Evolutionary conservation across 164 flowering plant genomes (phyloP), one percentile per base, ranked within the genome.

Genomic region (Berberis vulgaris): DNA sequence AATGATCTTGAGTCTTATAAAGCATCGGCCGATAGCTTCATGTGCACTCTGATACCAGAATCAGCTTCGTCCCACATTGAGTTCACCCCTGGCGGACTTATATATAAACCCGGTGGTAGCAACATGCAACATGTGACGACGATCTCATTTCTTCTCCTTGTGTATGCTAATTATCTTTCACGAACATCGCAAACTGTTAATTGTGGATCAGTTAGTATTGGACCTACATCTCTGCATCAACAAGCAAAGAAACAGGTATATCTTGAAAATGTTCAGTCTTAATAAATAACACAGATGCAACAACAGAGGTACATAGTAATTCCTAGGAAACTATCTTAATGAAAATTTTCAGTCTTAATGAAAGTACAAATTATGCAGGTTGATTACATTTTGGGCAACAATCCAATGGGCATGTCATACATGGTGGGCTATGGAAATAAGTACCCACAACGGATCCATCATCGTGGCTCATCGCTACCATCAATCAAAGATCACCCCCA

Each of bases 31-130:
- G 99, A 91, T 42, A 85, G 91, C 69, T 95, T 91, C 85, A 86
- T 89, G 82, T 95, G 99, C 77, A 81, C 92, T 0, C 72, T 95
- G 7, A 75, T 95, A 40, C 92, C 97, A 0, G 86, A 84, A 47
- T 81, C 99, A 1, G 69, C 96, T 0, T 79, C 90, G 11, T 80
- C 82, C 41, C 97, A 86, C 83, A 83, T 89, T 5, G 82, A 82
- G 67, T 87, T 77, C 84, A 81, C 87, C 0, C 91, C 96, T 0
- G 99, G 97, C 8, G 97, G 99, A 6, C 86, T 95, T 43, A 83
- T 95, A 0, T 89, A 84, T 87, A 83, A 74, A 77, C 96, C 91
- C 1, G 96, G 97, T 3, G 97, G 99, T 39, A 89, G 97, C 87
- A 89, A 94, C 69, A 67, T 94, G 67, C 98, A 94, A 67, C 97